Evolutionary conservation across 176 grass and related monocot genomes (phyloP).

Genomic region (Alloteropsis semialata): DNA sequence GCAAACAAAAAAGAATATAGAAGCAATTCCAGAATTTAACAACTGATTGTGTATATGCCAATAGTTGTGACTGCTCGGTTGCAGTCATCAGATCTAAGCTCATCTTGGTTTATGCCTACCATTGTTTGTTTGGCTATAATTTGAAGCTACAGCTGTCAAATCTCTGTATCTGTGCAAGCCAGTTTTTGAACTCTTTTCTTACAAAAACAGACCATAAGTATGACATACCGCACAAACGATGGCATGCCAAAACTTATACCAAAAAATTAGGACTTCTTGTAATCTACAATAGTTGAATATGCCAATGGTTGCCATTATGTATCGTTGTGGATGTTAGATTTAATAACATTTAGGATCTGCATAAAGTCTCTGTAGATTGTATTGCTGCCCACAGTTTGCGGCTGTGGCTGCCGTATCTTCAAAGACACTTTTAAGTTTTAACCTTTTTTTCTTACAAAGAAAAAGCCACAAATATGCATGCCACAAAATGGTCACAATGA

Average conservation of each 20-base stretch:
- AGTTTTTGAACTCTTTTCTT: neutral
- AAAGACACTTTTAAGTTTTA: neutral
- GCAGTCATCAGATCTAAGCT: neutral
- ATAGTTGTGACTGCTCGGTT: neutral
- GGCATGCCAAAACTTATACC: neutral
- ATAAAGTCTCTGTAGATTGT: neutral
- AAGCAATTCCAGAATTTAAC: neutral
- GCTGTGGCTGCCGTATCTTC: neutral
- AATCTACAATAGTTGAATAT: neutral
- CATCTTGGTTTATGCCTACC: neutral
- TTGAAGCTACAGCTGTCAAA: neutral
- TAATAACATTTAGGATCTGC: neutral
- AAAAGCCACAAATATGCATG: slow-evolving; percentile 4
- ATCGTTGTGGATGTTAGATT: neutral
- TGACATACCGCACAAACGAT: neutral
- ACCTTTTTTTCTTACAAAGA: neutral
- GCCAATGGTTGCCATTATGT: neutral
- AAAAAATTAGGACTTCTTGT: neutral
- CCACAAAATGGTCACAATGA: neutral
- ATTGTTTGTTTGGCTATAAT: neutral
- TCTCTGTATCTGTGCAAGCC: neutral
- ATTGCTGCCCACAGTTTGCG: neutral
- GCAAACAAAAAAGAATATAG: neutral
- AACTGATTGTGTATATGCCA: neutral
- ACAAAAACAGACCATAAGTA: neutral